Conservation (phyloP, 2,329 filamentous ascomycete species). For the Fusarium goolgardi region DNA sequence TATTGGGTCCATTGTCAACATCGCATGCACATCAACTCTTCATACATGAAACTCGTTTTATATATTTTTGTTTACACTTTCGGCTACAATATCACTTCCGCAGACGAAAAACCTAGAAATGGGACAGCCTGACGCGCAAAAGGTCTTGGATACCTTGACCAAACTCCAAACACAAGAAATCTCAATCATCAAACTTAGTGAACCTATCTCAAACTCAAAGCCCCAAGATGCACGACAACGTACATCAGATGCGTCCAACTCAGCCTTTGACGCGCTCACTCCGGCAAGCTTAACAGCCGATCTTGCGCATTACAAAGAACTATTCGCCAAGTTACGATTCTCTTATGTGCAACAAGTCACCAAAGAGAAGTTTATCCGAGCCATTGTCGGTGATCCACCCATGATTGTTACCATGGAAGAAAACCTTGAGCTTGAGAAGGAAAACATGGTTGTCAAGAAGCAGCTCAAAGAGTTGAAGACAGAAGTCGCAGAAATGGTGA, state of each 20-base stretch:
- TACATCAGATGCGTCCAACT: slow-evolving; percentile 77
- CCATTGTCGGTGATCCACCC: slow-evolving; percentile 90
- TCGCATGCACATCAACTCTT: slow-evolving; percentile 8
- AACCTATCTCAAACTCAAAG: slow-evolving; percentile 72
- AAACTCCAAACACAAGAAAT: slow-evolving; percentile 71
- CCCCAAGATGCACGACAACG: slow-evolving; percentile 59
- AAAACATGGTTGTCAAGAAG: slow-evolving; percentile 77
- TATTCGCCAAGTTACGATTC: slow-evolving; percentile 96
- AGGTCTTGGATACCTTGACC: slow-evolving; percentile 62
- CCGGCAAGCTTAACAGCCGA: slow-evolving; percentile 85
- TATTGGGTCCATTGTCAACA: slow-evolving; percentile 57
- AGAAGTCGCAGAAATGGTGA: slow-evolving; percentile 79
- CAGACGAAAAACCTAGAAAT: slow-evolving; percentile 30
- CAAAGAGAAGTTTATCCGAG: slow-evolving; percentile 96
- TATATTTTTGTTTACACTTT: not conserved
- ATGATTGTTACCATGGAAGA: slow-evolving; percentile 85
- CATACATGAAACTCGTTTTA: not conserved
- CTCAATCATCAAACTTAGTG: slow-evolving; percentile 80
- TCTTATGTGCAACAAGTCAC: slow-evolving; percentile 98
- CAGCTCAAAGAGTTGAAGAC: slow-evolving; percentile 82
- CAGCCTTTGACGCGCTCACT: slow-evolving; percentile 73
- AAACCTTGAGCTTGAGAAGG: slow-evolving; percentile 79
- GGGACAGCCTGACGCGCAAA: slow-evolving; percentile 50
- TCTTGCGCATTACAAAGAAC: slow-evolving; percentile 89
- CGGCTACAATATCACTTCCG: not conserved